Base-by-base conservation (phyloP, 108 stramenopile species). In the Fistulifera solaris region DNA sequence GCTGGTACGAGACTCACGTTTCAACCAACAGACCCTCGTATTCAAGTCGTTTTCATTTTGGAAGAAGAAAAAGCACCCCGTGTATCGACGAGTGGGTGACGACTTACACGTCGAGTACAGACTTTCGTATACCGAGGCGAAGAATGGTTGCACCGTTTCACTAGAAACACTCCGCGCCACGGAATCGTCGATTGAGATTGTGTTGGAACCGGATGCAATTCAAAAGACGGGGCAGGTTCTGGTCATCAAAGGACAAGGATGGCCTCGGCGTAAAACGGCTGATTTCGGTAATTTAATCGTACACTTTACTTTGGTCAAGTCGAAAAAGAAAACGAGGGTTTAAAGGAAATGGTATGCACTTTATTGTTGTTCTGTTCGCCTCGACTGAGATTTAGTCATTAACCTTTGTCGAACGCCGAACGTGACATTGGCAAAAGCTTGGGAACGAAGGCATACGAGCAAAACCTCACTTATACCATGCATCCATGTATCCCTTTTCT, bases 41-140 rank as follows among this genome's bases (percentile, higher is more conserved):
- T 51, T 17, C 83, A 88, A 66, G 63, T 82, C 8, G 67, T 81
- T n/a, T 85, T 88, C 62, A 45, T 81, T 15, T 47, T 88, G 22
- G 51, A 75, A 28, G 83, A 78, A 59, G 75, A 55, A 27, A 63
- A n/a, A 62, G 1, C 78, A 88, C 56, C 54, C 66, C 14, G 42
- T 25, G 0, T 88, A 61, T 58, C 57, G 40, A 42, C 75, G 82
- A 0, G 54, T 60, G 14, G 78, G 72, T 11, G 80, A 88, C 50
- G 69, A 88, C 46, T 70, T 88, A 54, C 69, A 76, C 19, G 69
- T 76, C 21, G 49, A 38, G 2, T 43, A 81, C 5, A 55, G 28
- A 40, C 54, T 88, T 22, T 56, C 53, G 1, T 41, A 27, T 23
- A 44, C 39, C 47, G 41, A 75, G 51, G 69, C 80, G 1, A 42